Conservation (phyloP, 208 protist genomes). For the Naegleria fowleri region DNA sequence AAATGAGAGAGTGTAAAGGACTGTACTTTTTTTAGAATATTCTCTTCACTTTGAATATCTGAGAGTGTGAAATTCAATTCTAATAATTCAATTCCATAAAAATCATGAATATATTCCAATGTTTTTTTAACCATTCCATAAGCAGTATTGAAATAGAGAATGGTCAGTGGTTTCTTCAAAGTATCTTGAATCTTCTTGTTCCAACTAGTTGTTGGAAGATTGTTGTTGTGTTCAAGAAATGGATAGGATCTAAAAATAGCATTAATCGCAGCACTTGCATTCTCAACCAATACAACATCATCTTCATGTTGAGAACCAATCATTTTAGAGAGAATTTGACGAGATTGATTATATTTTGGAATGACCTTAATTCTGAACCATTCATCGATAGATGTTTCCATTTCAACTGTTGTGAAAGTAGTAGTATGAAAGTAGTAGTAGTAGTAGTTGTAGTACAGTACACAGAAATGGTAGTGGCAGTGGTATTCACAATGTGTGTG, state of each 20-base stretch:
- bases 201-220: too few species aligned
- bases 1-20: neutral
- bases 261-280: neutral
- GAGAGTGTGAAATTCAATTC: neutral
- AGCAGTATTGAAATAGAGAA: neutral
- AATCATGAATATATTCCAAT: neutral
- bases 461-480: too few species aligned
- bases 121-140: constrained; percentile 18
- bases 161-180: neutral
- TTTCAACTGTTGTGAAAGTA: neutral
- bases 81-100: neutral
- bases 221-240: neutral
- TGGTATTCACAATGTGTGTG: too few species aligned
- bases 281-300: neutral
- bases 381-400: neutral
- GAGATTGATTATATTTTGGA: neutral
- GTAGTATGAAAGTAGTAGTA: too few species aligned
- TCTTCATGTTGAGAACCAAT: neutral
- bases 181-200: neutral
- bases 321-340: neutral
- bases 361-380: neutral
- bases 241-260: neutral
- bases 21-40: neutral
- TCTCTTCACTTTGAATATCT: neutral
- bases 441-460: too few species aligned